Percentiles rank a stretch among this genome's conserved stretches.
Evolutionary conservation across 2,329 filamentous ascomycete species (phyloP).

Genomic region (Hymenotorrendiella dingleyae): DNA sequence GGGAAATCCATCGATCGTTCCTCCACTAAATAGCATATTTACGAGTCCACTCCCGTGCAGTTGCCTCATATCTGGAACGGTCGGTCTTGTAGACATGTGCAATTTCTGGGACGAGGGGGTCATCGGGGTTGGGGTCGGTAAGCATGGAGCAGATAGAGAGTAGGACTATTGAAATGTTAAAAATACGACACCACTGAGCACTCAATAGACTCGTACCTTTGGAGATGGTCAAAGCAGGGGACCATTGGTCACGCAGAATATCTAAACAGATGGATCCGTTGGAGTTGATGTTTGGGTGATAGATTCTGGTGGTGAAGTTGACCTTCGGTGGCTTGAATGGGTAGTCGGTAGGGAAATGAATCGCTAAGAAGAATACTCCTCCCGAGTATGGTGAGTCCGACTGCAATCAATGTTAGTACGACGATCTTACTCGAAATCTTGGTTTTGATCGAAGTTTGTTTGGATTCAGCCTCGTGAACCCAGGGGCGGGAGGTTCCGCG

Average conservation of each 20-base stretch:
- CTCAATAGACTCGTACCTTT: conserved; percentile 62
- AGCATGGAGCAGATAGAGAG: conserved; percentile 99
- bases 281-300: conserved; percentile 99
- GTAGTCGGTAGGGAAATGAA: conserved; percentile 99
- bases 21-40: conserved; percentile 84
- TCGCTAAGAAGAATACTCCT: conserved; percentile 97
- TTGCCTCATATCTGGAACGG: conserved; percentile 90
- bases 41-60: conserved; percentile 94
- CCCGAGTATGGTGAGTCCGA: conserved; percentile 95
- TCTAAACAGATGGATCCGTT: conserved; percentile 99
- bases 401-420: conserved; percentile 41
- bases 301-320: conserved; percentile 99
- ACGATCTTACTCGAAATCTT: no score
- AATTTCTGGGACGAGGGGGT: conserved; percentile 97
- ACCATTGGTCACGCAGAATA: conserved; percentile 98
- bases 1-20: conserved; percentile 10
- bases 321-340: conserved; percentile 99
- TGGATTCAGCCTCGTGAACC: conserved; percentile 12
- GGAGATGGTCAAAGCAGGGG: conserved; percentile 93
- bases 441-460: conserved; percentile 12
- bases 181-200: neutral
- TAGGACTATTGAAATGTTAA: conserved; percentile 55
- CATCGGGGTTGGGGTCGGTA: conserved; percentile 98
- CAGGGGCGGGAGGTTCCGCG: conserved; percentile 9
- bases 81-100: conserved; percentile 99